Conservation (phyloP, 2,329 filamentous ascomycete genomes). For the Aspergillus tanneri region DNA sequence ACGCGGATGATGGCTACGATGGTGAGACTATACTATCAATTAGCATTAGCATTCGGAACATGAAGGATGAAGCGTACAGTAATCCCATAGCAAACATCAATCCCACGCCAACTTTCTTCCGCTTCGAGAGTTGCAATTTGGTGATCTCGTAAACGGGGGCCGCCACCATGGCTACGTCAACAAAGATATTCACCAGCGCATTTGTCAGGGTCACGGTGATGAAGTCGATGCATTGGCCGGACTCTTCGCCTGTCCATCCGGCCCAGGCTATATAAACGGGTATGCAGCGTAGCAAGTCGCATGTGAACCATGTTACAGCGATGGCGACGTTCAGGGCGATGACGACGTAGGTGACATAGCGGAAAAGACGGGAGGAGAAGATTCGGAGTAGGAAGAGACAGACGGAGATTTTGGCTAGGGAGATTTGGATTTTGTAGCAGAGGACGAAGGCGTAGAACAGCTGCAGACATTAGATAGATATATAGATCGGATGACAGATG, state of each 20-base stretch:
- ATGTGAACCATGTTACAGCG: conserved; percentile 19
- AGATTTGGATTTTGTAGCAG: conserved; percentile 23
- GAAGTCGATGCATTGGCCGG: conserved; percentile 22
- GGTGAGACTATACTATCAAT: conserved; percentile 16
- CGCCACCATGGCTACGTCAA: conserved; percentile 22
- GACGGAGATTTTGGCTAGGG: conserved; percentile 26
- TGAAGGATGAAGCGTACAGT: conserved; percentile 9
- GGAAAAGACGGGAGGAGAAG: conserved; percentile 20
- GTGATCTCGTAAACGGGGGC: conserved; percentile 23
- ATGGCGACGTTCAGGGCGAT: conserved; percentile 23
- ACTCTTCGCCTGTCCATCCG: conserved; percentile 16
- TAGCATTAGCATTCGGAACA: neutral
- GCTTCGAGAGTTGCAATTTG: conserved; percentile 19
- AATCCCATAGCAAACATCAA: conserved; percentile 23
- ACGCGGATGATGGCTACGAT: conserved; percentile 28
- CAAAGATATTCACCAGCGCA: conserved; percentile 22
- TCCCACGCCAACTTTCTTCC: conserved; percentile 19
- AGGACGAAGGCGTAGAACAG: conserved; percentile 21
- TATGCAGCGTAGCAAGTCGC: conserved; percentile 20
- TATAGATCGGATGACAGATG: neutral
- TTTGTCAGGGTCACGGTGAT: conserved; percentile 18
- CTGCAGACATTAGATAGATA: conserved; percentile 2
- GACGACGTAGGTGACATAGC: conserved; percentile 18
- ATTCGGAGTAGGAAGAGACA: conserved; percentile 26
- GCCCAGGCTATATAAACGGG: conserved; percentile 25